phyloP scores from a whole-genome alignment of 208 protist genomes.

The Porcisia deanei region DNA sequence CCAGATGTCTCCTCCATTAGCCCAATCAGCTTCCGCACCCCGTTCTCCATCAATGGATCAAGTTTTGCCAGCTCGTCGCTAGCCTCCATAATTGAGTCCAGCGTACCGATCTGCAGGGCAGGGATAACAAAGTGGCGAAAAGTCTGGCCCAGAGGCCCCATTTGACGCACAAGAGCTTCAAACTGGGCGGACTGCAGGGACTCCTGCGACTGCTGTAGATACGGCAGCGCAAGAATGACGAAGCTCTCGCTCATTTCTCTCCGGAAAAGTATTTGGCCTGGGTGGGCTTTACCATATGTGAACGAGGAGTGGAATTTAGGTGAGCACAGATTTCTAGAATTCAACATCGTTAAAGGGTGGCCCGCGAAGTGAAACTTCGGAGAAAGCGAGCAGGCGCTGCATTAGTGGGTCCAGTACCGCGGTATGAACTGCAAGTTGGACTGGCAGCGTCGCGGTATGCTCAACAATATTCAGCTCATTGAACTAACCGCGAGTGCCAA shows the following conservation, averaged over 20 bases:
- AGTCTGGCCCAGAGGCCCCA: constrained; percentile 65
- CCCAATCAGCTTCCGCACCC: constrained; percentile 74
- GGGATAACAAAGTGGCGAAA: constrained; percentile 86
- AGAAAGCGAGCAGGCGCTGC: not conserved
- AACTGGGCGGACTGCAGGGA: constrained; percentile 72
- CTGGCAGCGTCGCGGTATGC: not conserved
- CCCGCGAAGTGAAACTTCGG: not conserved
- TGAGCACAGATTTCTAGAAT: not conserved
- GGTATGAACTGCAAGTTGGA: not conserved
- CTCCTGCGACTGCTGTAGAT: constrained; percentile 64
- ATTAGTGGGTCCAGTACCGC: not conserved
- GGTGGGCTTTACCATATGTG: not conserved
- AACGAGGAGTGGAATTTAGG: no score
- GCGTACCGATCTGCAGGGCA: constrained; percentile 78
- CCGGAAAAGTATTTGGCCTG: constrained; percentile 2
- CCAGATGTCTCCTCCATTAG: constrained; percentile 84
- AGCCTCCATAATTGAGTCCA: constrained; percentile 90
- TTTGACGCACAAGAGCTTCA: constrained; percentile 61
- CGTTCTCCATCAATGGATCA: constrained; percentile 73
- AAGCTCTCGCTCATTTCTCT: constrained; percentile 80
- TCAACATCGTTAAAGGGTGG: not conserved
- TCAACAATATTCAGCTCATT: not conserved
- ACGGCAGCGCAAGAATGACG: constrained; percentile 79
- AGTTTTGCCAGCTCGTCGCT: constrained; percentile 89
- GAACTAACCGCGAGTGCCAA: not conserved